Conservation (phyloP, 192 early-diverging fungal genomes). For the Thoreauomyces humboldtii region DNA sequence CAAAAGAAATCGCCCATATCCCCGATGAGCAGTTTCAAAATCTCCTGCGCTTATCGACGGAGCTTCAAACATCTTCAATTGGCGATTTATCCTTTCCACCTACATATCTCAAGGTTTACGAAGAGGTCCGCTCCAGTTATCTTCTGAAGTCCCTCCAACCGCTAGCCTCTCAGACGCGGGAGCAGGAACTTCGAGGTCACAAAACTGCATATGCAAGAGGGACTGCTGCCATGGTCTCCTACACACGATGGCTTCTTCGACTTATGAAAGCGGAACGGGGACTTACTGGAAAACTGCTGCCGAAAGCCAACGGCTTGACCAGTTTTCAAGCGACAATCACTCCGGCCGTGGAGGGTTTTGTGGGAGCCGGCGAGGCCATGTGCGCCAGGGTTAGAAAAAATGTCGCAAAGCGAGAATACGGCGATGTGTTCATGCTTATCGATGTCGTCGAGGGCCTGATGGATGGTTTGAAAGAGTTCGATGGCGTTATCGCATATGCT, state of each 20-base stretch:
- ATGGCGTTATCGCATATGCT: conserved; percentile 44
- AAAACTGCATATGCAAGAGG: conserved; percentile 60
- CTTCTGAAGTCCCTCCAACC: conserved; percentile 56
- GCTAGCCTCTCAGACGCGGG: conserved; percentile 47
- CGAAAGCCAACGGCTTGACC: conserved; percentile 46
- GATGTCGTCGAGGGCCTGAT: conserved; percentile 59
- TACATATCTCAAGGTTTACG: conserved; percentile 51
- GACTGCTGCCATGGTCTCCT: conserved; percentile 58
- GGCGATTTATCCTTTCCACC: conserved; percentile 37
- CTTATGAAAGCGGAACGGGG: conserved; percentile 69
- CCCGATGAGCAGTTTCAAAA: conserved; percentile 19
- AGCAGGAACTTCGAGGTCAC: conserved; percentile 47
- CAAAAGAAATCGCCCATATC: conserved; percentile 15
- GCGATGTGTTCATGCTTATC: conserved; percentile 66
- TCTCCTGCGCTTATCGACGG: conserved; percentile 24
- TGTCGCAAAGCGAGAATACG: conserved; percentile 42
- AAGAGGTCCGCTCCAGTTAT: conserved; percentile 65
- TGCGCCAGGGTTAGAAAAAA: conserved; percentile 50
- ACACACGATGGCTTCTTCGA: conserved; percentile 53
- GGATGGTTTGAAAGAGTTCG: conserved; percentile 35
- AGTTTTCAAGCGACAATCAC: conserved; percentile 48
- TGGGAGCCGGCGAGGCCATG: conserved; percentile 54
- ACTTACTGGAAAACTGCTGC: conserved; percentile 56
- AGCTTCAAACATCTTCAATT: conserved; percentile 36
- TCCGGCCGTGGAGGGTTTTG: conserved; percentile 45